A percentile compares a stretch with the other conserved stretches of the same genome.
Evolutionary conservation across 306 rosid species (phyloP).

Genomic region (Quercus agrifolia): DNA sequence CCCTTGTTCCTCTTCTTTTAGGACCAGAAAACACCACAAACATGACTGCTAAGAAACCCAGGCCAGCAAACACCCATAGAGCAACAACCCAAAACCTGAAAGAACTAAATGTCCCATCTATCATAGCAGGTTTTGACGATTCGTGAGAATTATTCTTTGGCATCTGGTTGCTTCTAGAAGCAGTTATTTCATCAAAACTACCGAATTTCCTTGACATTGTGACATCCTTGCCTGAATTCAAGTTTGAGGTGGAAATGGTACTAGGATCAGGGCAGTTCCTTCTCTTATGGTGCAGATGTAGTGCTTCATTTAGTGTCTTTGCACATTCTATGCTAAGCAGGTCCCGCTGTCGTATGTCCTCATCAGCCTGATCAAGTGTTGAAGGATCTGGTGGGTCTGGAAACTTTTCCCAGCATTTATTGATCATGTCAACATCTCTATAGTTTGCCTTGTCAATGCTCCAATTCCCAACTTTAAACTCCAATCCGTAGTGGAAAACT

Average conservation of each 20-base stretch:
- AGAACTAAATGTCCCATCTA: slow-evolving; percentile 59
- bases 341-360: slow-evolving; percentile 41
- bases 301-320: slow-evolving; percentile 75
- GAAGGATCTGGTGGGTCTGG: slow-evolving; percentile 79
- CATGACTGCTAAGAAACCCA: slow-evolving; percentile 59
- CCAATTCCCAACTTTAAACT: slow-evolving; percentile 85
- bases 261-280: slow-evolving; percentile 52
- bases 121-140: slow-evolving; percentile 22
- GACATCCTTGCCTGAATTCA: slow-evolving; percentile 26
- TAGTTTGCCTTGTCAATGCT: slow-evolving; percentile 93
- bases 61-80: slow-evolving; percentile 78
- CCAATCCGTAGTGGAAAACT: slow-evolving; percentile 94
- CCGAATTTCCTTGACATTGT: slow-evolving; percentile 49
- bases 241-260: slow-evolving; percentile 35
- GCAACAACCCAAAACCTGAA: slow-evolving; percentile 72
- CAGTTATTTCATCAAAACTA: slow-evolving; percentile 29
- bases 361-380: slow-evolving; percentile 38
- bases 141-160: slow-evolving; percentile 32
- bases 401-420: slow-evolving; percentile 83
- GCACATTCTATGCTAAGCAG: slow-evolving; percentile 85
- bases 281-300: slow-evolving; percentile 61
- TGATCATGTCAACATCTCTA: slow-evolving; percentile 66
- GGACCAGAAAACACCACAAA: slow-evolving; percentile 51
- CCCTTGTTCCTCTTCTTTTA: slow-evolving; percentile 52
- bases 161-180: slow-evolving; percentile 18